Base-by-base conservation (phyloP, 2,329 filamentous ascomycete species). In the Dothidotthia symphoricarpi region DNA sequence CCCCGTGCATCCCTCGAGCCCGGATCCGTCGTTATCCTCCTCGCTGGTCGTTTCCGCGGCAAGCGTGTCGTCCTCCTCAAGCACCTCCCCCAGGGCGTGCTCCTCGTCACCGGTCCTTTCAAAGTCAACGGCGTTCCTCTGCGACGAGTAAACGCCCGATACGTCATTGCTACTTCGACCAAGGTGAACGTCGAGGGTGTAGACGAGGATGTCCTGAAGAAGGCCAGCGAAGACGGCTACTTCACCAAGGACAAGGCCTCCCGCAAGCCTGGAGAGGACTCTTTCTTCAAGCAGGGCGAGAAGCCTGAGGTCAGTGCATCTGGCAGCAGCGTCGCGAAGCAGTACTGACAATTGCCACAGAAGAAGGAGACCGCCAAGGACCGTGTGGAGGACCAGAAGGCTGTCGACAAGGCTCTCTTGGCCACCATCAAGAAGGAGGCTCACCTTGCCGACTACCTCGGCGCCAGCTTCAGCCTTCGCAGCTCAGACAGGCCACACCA, bases 91-190 rank as follows among this genome's bases (percentile, higher is more conserved):
- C 88, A 96, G 80, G 93, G 93, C 78, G 88, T 96, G 59, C 89
- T 98, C 74, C 88, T 98, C 73, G 89, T 98, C 68, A 98, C 93
- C 71, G 93, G 93, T 67, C 93, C 93, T 72, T 98, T 97, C 87
- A 98, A 97, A 86, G 86, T 98, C 79, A 98, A 98, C 80, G 93
- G 93, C 75, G 93, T 98, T 59, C 93, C 93, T 63, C 85, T 98
- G 69, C 86, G 93, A 77, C 83, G 79, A 74, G 87, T 94, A 72
- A 94, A 94, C 79, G 80, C 88, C 71, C 85, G 87, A 75, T 94
- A 93, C 76, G 88, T 94, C 70, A 94, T 94, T 72, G 88, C 87
- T 69, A 94, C 88, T 67, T 88, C 85, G 66, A 83, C 84, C 71
- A 87, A 85, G 75, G 80, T 95, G 68, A 85, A 91, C 71, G 74